phyloP scores from a whole-genome alignment of 257 asterid species.

The Nicotiana undulata region DNA sequence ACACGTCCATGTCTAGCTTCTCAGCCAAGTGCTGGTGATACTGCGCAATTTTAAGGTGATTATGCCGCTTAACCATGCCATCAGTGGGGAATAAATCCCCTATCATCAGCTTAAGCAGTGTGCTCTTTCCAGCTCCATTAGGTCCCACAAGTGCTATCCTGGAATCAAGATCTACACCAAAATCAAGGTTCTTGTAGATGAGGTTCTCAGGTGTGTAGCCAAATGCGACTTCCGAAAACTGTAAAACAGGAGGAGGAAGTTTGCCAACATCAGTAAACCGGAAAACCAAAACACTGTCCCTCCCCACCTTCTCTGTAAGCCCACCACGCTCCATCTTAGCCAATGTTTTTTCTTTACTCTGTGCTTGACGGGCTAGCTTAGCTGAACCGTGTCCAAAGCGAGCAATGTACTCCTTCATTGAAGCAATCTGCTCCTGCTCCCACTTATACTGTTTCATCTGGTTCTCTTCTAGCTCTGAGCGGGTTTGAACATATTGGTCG shows the following conservation, averaged over 20 bases:
- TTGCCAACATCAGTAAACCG: slow-evolving; percentile 84
- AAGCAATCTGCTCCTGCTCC: slow-evolving; percentile 98
- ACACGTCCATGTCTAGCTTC: slow-evolving; percentile 73
- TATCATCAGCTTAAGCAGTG: slow-evolving; percentile 90
- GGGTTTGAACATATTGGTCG: slow-evolving; percentile 91
- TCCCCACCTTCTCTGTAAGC: slow-evolving; percentile 77
- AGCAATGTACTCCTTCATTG: slow-evolving; percentile 96
- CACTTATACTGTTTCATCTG: slow-evolving; percentile 98
- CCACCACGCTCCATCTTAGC: slow-evolving; percentile 99
- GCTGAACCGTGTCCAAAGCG: slow-evolving; percentile 99
- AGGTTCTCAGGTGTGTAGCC: slow-evolving; percentile 92
- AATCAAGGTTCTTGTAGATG: slow-evolving; percentile 79
- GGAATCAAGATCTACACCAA: slow-evolving; percentile 95
- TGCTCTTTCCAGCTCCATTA: slow-evolving; percentile 97
- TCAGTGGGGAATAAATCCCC: slow-evolving; percentile 79
- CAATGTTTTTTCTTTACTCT: slow-evolving; percentile 92
- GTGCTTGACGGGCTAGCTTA: slow-evolving; percentile 99
- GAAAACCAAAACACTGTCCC: slow-evolving; percentile 68
- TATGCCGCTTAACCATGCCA: slow-evolving; percentile 96
- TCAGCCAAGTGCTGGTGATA: slow-evolving; percentile 88
- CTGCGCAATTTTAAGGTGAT: slow-evolving; percentile 85
- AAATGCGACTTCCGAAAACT: slow-evolving; percentile 80
- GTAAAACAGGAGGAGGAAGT: slow-evolving; percentile 97
- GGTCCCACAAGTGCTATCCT: slow-evolving; percentile 95
- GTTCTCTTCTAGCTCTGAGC: slow-evolving; percentile 93